These are phyloP conservation scores for Xylariaceae sp. DNA, from an alignment of 2,329 filamentous ascomycete species.

Conservation along the genomic window DNA sequence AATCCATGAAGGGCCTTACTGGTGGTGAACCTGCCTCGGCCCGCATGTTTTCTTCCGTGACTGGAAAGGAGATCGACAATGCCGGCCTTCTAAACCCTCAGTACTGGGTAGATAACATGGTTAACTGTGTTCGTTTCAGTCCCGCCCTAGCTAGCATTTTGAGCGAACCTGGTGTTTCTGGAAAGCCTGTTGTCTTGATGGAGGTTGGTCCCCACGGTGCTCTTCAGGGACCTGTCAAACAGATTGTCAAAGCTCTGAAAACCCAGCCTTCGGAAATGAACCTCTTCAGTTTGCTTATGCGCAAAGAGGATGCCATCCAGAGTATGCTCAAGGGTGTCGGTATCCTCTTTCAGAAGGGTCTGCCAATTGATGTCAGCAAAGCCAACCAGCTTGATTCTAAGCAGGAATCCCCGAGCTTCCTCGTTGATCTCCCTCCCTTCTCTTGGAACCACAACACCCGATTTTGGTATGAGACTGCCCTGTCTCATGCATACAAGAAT, in stretches of 20 bases:
- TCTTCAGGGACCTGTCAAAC: constrained; percentile 33
- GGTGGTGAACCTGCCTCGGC: constrained; percentile 11
- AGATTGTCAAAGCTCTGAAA: constrained; percentile 31
- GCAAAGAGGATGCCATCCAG: constrained; percentile 31
- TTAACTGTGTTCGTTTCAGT: constrained; percentile 35
- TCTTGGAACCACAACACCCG: constrained; percentile 41
- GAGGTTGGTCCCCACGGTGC: constrained; percentile 36
- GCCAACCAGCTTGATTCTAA: constrained; percentile 31
- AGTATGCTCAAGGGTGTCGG: constrained; percentile 29
- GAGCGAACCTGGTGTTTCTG: constrained; percentile 15
- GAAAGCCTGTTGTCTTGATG: constrained; percentile 25
- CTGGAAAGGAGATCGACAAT: constrained; percentile 24
- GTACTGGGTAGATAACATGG: constrained; percentile 33
- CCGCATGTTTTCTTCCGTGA: constrained; percentile 30
- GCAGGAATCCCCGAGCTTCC: constrained; percentile 29
- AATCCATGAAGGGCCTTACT: constrained; percentile 25
- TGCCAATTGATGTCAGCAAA: constrained; percentile 31
- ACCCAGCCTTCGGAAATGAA: constrained; percentile 25
- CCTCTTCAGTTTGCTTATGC: constrained; percentile 25
- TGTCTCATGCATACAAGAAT: constrained; percentile 33
- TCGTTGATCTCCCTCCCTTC: constrained; percentile 39
- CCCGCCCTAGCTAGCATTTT: constrained; percentile 28
- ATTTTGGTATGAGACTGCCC: constrained; percentile 37
- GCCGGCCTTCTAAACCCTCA: constrained; percentile 22
- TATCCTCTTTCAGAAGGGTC: constrained; percentile 29